phyloP scores from a whole-genome alignment of 257 asterid genomes.

The Solanum neorickii region DNA sequence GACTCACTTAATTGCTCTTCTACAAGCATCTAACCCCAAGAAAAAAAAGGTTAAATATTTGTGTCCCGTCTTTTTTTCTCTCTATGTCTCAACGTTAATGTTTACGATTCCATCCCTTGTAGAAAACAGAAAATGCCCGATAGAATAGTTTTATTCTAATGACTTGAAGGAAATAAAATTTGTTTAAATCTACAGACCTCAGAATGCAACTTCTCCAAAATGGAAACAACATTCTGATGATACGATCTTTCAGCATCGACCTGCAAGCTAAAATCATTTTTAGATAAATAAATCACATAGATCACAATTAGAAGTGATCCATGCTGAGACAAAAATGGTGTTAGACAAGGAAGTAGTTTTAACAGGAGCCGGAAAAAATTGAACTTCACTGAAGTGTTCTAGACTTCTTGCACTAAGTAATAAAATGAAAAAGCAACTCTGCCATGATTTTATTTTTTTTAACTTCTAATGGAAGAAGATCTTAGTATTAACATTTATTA shows the following conservation, averaged over 20 bases:
- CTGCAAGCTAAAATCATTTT: conserved; percentile 30
- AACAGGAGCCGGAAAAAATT: not conserved
- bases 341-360: not conserved
- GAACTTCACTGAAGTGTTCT: not conserved
- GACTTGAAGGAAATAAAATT: not conserved
- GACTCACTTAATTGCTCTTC: conserved; percentile 56
- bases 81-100: not conserved
- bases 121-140: not conserved
- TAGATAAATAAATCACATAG: conserved; percentile 6
- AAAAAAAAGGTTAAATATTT: not conserved
- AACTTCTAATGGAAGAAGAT: not conserved
- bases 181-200: conserved; percentile 38
- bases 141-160: not conserved
- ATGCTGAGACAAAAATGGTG: not conserved
- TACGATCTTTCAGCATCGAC: conserved; percentile 87
- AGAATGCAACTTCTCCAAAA: conserved; percentile 74
- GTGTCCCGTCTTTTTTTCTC: not conserved
- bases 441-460: not conserved
- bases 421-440: not conserved
- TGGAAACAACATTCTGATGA: conserved; percentile 59
- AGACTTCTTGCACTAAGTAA: not conserved
- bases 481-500: not conserved
- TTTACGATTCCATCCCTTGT: not conserved
- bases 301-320: not conserved
- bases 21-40: conserved; percentile 44